Conservation (phyloP, 2,329 filamentous ascomycete species). For the Venturia nashicola region DNA sequence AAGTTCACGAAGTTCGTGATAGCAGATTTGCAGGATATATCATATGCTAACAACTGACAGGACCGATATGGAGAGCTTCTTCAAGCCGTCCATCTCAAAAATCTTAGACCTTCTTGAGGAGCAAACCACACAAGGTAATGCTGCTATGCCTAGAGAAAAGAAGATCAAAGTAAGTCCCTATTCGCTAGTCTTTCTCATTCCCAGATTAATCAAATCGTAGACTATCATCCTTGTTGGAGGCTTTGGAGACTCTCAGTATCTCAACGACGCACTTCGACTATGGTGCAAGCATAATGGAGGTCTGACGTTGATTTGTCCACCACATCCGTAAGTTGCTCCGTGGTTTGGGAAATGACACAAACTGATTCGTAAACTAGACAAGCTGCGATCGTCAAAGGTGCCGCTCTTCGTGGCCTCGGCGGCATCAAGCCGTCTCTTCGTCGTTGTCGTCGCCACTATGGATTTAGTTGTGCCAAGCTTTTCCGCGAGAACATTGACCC, state of each 20-base stretch:
- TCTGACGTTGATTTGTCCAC: neutral
- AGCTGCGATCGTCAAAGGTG: conserved; percentile 1
- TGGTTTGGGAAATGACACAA: no score
- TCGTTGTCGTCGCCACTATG: neutral
- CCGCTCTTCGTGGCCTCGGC: neutral
- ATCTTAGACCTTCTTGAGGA: neutral
- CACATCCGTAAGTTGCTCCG: neutral
- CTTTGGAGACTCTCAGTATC: neutral
- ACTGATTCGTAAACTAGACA: no score
- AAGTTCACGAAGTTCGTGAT: conserved; percentile 9
- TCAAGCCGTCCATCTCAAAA: neutral
- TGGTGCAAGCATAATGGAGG: neutral
- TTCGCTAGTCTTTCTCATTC: no score
- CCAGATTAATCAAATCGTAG: no score
- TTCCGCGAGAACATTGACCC: neutral
- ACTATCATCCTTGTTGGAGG: neutral
- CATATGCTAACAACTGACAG: neutral
- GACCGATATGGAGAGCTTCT: conserved; percentile 4
- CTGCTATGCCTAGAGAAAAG: no score
- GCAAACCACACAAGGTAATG: no score
- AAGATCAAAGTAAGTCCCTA: no score
- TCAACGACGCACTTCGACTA: neutral
- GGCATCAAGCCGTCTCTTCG: neutral
- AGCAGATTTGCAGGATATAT: neutral
- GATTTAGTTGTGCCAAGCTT: neutral